Evolutionary conservation across 176 grass and related monocot species (phyloP).

Genomic region (Zoysia japonica): DNA sequence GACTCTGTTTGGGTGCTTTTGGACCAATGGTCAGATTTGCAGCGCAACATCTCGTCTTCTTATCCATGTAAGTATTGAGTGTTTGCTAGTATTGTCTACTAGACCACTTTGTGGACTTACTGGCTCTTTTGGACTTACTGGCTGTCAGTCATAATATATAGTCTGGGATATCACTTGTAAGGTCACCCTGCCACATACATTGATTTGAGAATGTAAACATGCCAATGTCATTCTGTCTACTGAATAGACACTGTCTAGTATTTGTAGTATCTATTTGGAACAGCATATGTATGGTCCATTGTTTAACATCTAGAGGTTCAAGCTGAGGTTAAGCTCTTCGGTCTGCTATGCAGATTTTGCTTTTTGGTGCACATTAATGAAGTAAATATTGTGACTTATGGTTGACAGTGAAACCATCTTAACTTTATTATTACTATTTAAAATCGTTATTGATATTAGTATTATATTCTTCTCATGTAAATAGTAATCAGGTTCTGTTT

Average conservation of each 20-base stretch:
- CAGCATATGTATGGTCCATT: background rate
- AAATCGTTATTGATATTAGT: background rate
- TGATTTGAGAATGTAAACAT: slow-evolving; percentile 10
- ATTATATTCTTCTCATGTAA: background rate
- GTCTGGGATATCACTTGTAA: background rate
- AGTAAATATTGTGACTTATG: slow-evolving; percentile 25
- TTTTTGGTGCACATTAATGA: slow-evolving; percentile 3
- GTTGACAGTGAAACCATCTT: background rate
- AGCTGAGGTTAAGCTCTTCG: background rate
- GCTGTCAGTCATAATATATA: background rate
- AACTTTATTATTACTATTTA: slow-evolving; percentile 29
- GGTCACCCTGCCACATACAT: background rate
- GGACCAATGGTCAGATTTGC: slow-evolving; percentile 99
- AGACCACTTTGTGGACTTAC: slow-evolving; percentile 3
- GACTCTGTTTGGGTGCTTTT: slow-evolving; percentile 98
- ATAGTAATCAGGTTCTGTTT: slow-evolving; percentile 20
- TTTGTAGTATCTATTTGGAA: slow-evolving; percentile 11
- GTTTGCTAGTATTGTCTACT: slow-evolving; percentile 3
- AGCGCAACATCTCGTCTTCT: slow-evolving; percentile 97
- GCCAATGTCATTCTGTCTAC: background rate
- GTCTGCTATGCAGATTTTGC: background rate
- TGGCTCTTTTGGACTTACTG: background rate
- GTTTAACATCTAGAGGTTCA: background rate
- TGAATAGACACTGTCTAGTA: background rate
- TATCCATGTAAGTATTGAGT: slow-evolving; percentile 74